A percentile compares a stretch with the other conserved stretches of the same genome.
Evolutionary conservation across 805 yeast genomes (phyloP).

Genomic region (Yarrowia sp.): DNA sequence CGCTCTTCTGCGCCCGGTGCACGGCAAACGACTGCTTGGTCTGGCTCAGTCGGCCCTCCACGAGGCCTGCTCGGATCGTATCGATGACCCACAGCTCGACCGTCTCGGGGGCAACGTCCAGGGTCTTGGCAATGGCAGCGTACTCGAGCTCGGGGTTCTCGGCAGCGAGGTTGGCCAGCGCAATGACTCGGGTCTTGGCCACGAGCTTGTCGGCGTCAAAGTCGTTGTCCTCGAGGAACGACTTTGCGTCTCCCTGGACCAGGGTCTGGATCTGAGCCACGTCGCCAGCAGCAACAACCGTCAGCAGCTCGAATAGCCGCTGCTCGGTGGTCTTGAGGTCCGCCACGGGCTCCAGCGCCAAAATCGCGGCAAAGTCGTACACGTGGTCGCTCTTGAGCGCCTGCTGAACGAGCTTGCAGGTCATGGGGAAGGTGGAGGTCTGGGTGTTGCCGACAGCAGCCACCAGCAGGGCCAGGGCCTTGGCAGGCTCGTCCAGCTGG

Average conservation of each 20-base stretch:
- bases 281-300: conserved; percentile 48
- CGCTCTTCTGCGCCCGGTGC: conserved; percentile 51
- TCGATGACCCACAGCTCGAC: conserved; percentile 54
- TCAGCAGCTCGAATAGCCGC: conserved; percentile 46
- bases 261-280: conserved; percentile 41
- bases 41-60: conserved; percentile 55
- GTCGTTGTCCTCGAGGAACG: conserved; percentile 39
- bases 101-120: conserved; percentile 48
- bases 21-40: conserved; percentile 50
- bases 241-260: conserved; percentile 32
- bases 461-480: conserved; percentile 43
- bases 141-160: conserved; percentile 46
- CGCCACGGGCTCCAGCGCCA: conserved; percentile 48
- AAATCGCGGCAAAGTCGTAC: conserved; percentile 48
- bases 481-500: conserved; percentile 42
- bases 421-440: conserved; percentile 41
- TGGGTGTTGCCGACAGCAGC: conserved; percentile 41
- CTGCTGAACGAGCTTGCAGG: conserved; percentile 44
- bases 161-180: conserved; percentile 47
- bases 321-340: conserved; percentile 43
- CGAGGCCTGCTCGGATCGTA: conserved; percentile 53
- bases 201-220: conserved; percentile 41
- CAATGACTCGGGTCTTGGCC: conserved; percentile 47
- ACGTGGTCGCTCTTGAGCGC: conserved; percentile 45
- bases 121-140: conserved; percentile 48